A percentile compares a stretch with the other conserved stretches of the same genome.
These are phyloP conservation scores for Pseudohyphozyma bogoriensis DNA, from an alignment of 768 basidiomycete species.

Conservation along the genomic window DNA sequence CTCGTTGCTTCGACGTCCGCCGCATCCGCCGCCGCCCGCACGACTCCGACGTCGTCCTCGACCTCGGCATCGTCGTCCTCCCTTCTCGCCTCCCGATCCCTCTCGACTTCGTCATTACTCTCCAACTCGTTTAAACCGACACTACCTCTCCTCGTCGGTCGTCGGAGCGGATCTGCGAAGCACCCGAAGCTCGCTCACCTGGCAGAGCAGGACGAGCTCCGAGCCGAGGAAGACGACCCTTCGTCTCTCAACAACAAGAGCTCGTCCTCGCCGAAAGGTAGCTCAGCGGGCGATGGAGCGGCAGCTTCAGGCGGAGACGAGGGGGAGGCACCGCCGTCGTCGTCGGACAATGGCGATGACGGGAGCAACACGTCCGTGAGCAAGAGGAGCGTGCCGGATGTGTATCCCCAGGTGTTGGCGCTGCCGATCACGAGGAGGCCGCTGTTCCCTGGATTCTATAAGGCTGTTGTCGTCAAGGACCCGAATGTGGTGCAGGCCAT, in stretches of 20 bases:
- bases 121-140: neutral
- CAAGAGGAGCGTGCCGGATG: conserved; percentile 19
- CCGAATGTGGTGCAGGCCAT: conserved; percentile 84
- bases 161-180: neutral
- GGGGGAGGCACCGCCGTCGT: neutral
- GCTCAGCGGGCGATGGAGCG: conserved; percentile 1
- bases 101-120: neutral
- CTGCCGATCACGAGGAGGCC: conserved; percentile 90
- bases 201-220: neutral
- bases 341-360: neutral
- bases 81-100: neutral
- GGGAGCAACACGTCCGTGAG: conserved; percentile 6
- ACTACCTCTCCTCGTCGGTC: neutral
- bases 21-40: neutral
- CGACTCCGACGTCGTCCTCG: neutral
- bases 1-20: conserved; percentile 1
- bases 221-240: neutral
- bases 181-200: neutral
- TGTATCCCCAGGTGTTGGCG: conserved; percentile 85
- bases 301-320: conserved; percentile 8
- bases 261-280: neutral
- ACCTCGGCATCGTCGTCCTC: neutral
- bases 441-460: conserved; percentile 95
- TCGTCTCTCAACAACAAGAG: neutral
- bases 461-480: conserved; percentile 87